Evolutionary conservation across 805 yeast genomes (phyloP).

Genomic region (Saccharomycopsis lassenensis): DNA sequence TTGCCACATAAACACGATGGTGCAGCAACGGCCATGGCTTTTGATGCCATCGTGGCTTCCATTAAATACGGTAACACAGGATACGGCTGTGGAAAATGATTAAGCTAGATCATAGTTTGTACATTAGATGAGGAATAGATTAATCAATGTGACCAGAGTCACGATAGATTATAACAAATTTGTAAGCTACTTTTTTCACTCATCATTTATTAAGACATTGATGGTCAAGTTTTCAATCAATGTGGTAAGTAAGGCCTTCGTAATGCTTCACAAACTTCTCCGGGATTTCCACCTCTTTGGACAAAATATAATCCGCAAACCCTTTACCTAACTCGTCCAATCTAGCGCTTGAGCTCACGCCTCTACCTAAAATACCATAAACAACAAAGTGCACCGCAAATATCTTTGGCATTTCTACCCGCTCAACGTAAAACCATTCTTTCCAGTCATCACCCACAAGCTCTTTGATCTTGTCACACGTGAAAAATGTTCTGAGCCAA

Average conservation of each 20-base stretch:
- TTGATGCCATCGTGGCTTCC: constrained; percentile 1
- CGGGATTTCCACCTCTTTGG: constrained; percentile 14
- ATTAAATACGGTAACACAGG: neutral
- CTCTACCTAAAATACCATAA: constrained; percentile 19
- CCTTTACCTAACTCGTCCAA: constrained; percentile 19
- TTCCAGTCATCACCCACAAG: constrained; percentile 19
- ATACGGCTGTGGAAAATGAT: neutral
- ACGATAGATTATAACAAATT: no score
- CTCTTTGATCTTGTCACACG: constrained; percentile 9
- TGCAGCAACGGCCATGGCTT: neutral
- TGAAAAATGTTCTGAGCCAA: constrained; percentile 17
- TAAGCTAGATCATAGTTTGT: no score
- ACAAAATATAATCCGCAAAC: constrained; percentile 16
- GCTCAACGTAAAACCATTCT: constrained; percentile 16
- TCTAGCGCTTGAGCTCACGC: constrained; percentile 18
- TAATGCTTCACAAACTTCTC: constrained; percentile 12
- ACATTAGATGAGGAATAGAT: no score
- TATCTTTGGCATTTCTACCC: constrained; percentile 19
- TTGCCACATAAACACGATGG: constrained; percentile 4
- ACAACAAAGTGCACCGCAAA: constrained; percentile 20
- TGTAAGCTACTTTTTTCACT: no score
- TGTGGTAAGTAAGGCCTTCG: constrained; percentile 9
- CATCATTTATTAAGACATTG: no score
- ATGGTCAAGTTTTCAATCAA: constrained; percentile 2
- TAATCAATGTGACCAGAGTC: no score